These are phyloP conservation scores for Reticulascus tulasneorum DNA, from an alignment of 2,329 filamentous ascomycete genomes.

Conservation along the genomic window DNA sequence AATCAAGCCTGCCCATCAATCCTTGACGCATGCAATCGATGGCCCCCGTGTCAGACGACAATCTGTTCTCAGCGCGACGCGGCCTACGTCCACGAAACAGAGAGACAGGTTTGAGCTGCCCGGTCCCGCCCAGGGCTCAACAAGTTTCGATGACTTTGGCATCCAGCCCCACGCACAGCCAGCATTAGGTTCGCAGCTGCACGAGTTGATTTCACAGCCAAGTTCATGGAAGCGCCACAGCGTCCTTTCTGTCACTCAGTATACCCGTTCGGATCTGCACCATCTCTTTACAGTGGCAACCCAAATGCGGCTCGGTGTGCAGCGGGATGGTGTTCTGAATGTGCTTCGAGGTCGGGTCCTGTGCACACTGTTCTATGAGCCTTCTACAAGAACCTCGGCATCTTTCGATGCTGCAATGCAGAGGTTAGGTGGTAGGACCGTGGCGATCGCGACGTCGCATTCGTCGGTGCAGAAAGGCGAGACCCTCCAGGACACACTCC, in stretches of 20 bases:
- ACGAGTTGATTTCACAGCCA: slow-evolving; percentile 65
- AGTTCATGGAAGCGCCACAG: slow-evolving; percentile 88
- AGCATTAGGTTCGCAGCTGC: slow-evolving; percentile 57
- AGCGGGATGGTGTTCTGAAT: slow-evolving; percentile 85
- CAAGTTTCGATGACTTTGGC: slow-evolving; percentile 39
- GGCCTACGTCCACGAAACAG: slow-evolving; percentile 22
- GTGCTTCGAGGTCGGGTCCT: slow-evolving; percentile 82
- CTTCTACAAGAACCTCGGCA: slow-evolving; percentile 88
- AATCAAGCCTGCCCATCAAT: slow-evolving; percentile 46
- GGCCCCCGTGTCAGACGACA: slow-evolving; percentile 30
- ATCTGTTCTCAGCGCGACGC: slow-evolving; percentile 24
- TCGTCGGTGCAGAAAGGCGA: slow-evolving; percentile 95
- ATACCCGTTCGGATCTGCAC: slow-evolving; percentile 82
- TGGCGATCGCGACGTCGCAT: slow-evolving; percentile 75
- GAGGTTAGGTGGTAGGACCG: slow-evolving; percentile 82
- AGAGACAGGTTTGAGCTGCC: too few relatives aligned
- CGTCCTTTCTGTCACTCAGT: slow-evolving; percentile 88
- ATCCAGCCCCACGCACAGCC: slow-evolving; percentile 45
- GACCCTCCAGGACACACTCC: slow-evolving; percentile 85
- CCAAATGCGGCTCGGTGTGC: slow-evolving; percentile 94
- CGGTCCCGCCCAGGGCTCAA: slow-evolving; percentile 3
- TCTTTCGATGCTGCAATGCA: slow-evolving; percentile 99
- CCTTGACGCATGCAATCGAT: slow-evolving; percentile 30
- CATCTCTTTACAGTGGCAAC: slow-evolving; percentile 93
- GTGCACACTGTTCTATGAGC: slow-evolving; percentile 95